phyloP scores from a whole-genome alignment of 139 green algal species.

The Coccomyxa sp. region DNA sequence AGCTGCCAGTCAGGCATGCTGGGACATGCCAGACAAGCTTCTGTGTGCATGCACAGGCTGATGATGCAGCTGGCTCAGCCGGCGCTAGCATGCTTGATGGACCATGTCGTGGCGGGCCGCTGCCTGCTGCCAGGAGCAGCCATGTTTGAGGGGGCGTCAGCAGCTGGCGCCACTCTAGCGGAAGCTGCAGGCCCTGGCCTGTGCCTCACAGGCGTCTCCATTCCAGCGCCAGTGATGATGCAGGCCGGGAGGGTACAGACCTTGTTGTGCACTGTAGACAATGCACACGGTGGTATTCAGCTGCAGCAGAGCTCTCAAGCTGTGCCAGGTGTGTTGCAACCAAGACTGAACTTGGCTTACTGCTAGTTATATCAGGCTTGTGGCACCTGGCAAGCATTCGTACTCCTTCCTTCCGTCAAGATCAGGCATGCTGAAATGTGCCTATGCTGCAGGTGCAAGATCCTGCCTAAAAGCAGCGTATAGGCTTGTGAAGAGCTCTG shows the following conservation, averaged over 20 bases:
- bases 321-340: no score
- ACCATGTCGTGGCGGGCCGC: constrained; percentile 59
- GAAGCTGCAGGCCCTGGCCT: background rate
- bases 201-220: constrained; percentile 10
- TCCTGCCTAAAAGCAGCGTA: no score
- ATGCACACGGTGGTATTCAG: background rate
- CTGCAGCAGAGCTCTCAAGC: no score
- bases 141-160: constrained; percentile 50
- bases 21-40: background rate
- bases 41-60: background rate
- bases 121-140: constrained; percentile 62
- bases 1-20: no score
- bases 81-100: constrained; percentile 39
- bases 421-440: no score
- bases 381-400: no score
- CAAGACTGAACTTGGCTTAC: no score
- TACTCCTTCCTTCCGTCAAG: no score
- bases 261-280: constrained; percentile 18
- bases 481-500: no score
- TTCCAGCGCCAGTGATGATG: constrained; percentile 38
- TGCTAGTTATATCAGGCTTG: no score
- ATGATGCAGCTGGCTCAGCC: background rate
- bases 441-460: no score
- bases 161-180: constrained; percentile 12
- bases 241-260: background rate